Percentiles rank a stretch among this genome's conserved stretches.
phyloP scores from a whole-genome alignment of 1,139 yeast species.

The Saccharomyces uvarum region DNA sequence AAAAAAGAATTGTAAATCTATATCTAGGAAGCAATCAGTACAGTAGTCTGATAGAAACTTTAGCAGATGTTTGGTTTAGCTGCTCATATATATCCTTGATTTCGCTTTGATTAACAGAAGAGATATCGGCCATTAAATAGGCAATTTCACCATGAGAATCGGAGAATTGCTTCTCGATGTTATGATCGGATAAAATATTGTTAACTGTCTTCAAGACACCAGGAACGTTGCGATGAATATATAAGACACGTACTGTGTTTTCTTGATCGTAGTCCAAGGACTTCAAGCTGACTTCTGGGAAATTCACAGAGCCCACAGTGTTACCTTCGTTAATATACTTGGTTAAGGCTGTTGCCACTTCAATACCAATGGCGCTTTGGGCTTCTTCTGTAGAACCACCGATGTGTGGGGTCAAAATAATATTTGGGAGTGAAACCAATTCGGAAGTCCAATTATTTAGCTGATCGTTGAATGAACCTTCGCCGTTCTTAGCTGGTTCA shows the following conservation, averaged over 20 bases:
- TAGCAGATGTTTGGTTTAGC: conserved; percentile 84
- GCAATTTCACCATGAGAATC: conserved; percentile 96
- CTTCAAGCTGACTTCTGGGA: conserved; percentile 96
- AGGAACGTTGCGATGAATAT: conserved; percentile 95
- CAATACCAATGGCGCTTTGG: conserved; percentile 94
- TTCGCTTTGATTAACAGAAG: conserved; percentile 74
- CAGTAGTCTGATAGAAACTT: conserved; percentile 82
- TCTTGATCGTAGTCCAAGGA: conserved; percentile 83
- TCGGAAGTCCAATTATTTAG: conserved; percentile 83
- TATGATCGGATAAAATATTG: conserved; percentile 88
- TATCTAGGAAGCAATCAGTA: conserved; percentile 41
- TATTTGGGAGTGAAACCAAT: conserved; percentile 73
- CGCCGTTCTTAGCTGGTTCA: conserved; percentile 97
- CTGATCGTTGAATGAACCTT: conserved; percentile 58
- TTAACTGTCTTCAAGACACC: conserved; percentile 97
- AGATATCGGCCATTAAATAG: conserved; percentile 94
- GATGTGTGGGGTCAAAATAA: conserved; percentile 91
- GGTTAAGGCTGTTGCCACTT: conserved; percentile 78
- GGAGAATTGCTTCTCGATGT: conserved; percentile 94
- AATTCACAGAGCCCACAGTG: conserved; percentile 93
- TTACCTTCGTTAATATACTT: conserved; percentile 94
- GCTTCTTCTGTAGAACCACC: conserved; percentile 99
- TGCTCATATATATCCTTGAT: conserved; percentile 80
- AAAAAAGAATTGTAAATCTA: neutral
- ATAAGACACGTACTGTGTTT: conserved; percentile 83